Conservation (phyloP, 495 filamentous ascomycete species). For the Corynascus novoguineensis region DNA sequence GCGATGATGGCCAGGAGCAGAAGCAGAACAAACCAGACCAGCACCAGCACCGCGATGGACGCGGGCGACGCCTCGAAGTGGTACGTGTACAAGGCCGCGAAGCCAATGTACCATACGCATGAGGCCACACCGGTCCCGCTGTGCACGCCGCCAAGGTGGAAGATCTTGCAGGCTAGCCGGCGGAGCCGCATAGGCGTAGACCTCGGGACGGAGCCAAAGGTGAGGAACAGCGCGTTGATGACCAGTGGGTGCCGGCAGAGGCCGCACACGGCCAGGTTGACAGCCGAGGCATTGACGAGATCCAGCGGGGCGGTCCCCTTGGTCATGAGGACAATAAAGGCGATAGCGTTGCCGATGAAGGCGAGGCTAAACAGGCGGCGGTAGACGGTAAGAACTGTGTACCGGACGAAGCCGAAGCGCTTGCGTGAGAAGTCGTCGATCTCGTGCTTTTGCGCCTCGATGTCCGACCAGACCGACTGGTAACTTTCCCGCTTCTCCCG, state of each 20-base stretch:
- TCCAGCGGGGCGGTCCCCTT: conserved; percentile 21
- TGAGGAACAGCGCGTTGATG: conserved; percentile 62
- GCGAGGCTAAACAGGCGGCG: conserved; percentile 30
- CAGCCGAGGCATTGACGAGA: conserved; percentile 36
- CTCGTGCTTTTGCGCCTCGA: conserved; percentile 21
- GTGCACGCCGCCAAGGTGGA: conserved; percentile 73
- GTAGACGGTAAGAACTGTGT: conserved; percentile 30
- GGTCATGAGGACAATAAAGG: conserved; percentile 27
- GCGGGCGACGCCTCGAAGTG: conserved; percentile 27
- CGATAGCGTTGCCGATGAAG: conserved; percentile 30
- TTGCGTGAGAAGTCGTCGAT: conserved; percentile 20
- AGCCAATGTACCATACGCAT: conserved; percentile 61
- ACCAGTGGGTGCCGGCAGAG: conserved; percentile 68
- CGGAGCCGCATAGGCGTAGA: conserved; percentile 61
- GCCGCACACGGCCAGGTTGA: conserved; percentile 44
- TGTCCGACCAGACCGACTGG: conserved; percentile 10
- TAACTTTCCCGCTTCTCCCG: conserved; percentile 9
- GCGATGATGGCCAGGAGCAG: conserved; percentile 39
- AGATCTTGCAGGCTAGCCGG: conserved; percentile 60
- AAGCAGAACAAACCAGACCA: conserved; percentile 36
- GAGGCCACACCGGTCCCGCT: conserved; percentile 64
- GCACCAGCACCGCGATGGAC: conserved; percentile 22
- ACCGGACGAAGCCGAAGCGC: conserved; percentile 27
- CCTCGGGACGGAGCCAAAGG: conserved; percentile 52
- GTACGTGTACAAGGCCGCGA: conserved; percentile 43